Evolutionary conservation across 768 basidiomycete genomes (phyloP), one percentile per base, ranked within the genome.

Genomic region (Podaxis sp.): DNA sequence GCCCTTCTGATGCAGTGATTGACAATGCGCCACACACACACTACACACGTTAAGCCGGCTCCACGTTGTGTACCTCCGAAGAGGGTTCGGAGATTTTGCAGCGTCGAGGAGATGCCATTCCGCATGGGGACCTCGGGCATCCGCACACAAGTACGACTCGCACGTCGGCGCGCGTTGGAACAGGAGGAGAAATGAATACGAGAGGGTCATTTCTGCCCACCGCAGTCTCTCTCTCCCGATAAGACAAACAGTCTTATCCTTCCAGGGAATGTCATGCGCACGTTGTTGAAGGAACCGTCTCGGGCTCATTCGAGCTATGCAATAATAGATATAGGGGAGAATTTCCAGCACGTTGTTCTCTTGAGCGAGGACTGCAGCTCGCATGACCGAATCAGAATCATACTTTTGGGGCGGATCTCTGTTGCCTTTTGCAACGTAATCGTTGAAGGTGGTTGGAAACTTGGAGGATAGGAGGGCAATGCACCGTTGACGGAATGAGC

Each of bases 241-340:
- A 51, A 79, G 71, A 58, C 72, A 72, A 35, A 76, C 63, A 3
- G 74, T 70, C 57, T 79, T 79, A 23, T 74, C 70, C 44, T 70
- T 63, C 77, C 77, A 79, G 2, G 73, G 71, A 3, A 80, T 69
- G 56, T 78, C 75, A 1, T 63, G 59, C 2, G 74, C 61, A 2
- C 74, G 65, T 48, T 76, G 71, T 25, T 73, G 68, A 53, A 79
- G 73, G 53, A 79, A 69, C 2, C 78, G 72, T 11, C 71, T 68
- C 32, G 75, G 70, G 11, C 72, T 69, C 61, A 78, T 74, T 9
- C 77, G 76, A 9, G 80, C 78, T 40, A 82, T 69, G 67, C 79
- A 79, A 67, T 83, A 83, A 65, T 75, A 82, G 0, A 78, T 76
- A 63, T 80, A 81, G 0, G 82, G 82, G 3, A 84, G 71, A 18